A percentile compares a stretch with the other conserved stretches of the same genome.
Conservation (phyloP, 2,329 filamentous ascomycete genomes). For the Tolypocladium nubicola region DNA sequence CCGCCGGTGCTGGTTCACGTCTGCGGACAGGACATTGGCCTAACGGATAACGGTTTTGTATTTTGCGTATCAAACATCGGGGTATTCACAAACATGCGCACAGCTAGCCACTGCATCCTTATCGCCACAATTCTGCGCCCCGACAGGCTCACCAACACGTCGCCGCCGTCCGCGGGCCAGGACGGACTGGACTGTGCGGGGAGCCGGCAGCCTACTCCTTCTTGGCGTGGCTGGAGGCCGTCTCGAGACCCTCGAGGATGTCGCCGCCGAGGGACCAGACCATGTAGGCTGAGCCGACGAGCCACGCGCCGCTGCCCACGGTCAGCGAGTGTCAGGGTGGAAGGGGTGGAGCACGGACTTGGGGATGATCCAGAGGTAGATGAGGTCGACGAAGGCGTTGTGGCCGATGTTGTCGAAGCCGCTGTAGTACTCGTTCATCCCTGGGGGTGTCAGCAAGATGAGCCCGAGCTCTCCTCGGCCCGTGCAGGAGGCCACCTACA, state of each 20-base stretch:
- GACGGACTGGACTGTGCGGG: background rate
- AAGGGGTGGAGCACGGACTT: constrained; percentile 29
- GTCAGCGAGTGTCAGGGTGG: background rate
- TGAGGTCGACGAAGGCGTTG: constrained; percentile 32
- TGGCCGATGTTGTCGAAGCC: constrained; percentile 48
- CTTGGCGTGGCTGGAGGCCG: constrained; percentile 26
- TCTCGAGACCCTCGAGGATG: constrained; percentile 34
- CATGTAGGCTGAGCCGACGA: constrained; percentile 42
- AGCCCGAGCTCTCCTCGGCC: background rate
- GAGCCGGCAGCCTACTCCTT: constrained; percentile 20
- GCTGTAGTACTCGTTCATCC: constrained; percentile 46
- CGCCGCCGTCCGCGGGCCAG: no score
- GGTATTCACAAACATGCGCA: background rate
- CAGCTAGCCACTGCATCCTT: background rate
- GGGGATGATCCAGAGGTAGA: constrained; percentile 46
- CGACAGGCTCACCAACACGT: background rate
- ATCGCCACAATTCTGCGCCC: background rate
- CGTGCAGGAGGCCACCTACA: constrained; percentile 28
- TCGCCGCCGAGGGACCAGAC: constrained; percentile 36
- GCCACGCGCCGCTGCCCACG: constrained; percentile 40
- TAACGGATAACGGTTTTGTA: no score
- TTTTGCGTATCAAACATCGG: background rate
- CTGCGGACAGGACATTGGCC: background rate
- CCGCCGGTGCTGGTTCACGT: background rate
- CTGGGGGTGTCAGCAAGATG: constrained; percentile 17